These are phyloP conservation scores for Castanea crenata DNA, from an alignment of 306 rosid species.

Conservation along the genomic window DNA sequence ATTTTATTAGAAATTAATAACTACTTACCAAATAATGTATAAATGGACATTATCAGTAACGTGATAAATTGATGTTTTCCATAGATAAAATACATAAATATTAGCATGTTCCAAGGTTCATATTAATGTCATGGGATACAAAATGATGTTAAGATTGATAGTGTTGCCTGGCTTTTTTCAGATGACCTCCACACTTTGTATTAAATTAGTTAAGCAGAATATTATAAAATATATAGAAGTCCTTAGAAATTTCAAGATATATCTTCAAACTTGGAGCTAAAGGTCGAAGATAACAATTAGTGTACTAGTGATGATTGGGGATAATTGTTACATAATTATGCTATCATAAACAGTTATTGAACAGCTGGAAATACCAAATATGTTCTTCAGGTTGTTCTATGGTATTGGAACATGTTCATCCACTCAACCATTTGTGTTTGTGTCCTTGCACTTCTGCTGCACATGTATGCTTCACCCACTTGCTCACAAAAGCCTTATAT, in stretches of 20 bases:
- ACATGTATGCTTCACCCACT: not conserved
- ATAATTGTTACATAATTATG: not conserved
- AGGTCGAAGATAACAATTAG: not conserved
- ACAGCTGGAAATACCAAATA: not conserved
- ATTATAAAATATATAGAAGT: not conserved
- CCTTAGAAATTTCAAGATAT: not conserved
- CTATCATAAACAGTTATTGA: not conserved
- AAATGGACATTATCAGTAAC: no score
- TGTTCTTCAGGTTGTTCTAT: not conserved
- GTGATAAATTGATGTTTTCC: no score
- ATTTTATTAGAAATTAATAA: no score
- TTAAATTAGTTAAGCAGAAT: not conserved
- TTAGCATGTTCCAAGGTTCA: no score
- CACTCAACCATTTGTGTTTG: not conserved
- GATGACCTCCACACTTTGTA: not conserved
- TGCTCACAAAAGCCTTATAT: not conserved
- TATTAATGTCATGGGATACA: no score
- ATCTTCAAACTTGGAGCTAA: not conserved
- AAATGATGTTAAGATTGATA: not conserved
- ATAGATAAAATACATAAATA: no score
- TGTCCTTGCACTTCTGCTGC: not conserved
- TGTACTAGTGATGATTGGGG: not conserved
- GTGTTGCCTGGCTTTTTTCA: not conserved
- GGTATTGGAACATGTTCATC: not conserved
- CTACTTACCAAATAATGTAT: no score